Conservation (phyloP, 169 alveolate species). For the Theileria luwenshuni region DNA sequence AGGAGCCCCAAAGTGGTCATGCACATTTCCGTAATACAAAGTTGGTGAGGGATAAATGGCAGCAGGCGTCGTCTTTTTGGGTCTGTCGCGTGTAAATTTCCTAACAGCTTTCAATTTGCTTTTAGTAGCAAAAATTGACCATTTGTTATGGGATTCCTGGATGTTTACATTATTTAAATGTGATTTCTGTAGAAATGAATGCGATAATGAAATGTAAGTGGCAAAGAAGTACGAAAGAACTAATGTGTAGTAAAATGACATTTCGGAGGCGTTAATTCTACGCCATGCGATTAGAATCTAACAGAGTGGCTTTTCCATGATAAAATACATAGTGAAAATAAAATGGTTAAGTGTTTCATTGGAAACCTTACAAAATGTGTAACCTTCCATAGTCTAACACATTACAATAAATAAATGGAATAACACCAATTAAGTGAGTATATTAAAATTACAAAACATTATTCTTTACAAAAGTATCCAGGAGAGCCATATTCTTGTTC, state of each 20-base stretch:
- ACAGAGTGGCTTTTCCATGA: not conserved
- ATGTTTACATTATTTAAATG: not conserved
- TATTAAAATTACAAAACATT: not conserved
- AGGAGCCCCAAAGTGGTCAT: conserved; percentile 68
- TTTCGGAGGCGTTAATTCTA: conserved; percentile 12
- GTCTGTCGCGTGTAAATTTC: conserved; percentile 44
- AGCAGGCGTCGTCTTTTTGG: conserved; percentile 61
- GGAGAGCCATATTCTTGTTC: conserved; percentile 14
- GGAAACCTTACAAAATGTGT: not conserved
- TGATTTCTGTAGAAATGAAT: not conserved
- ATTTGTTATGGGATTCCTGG: not conserved
- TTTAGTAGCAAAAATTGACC: conserved; percentile 42
- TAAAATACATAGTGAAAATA: no score
- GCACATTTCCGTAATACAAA: conserved; percentile 59
- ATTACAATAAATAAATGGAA: not conserved
- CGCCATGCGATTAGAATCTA: no score
- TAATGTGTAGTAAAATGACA: not conserved
- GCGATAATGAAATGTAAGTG: not conserved
- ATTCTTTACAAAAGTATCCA: conserved; percentile 1
- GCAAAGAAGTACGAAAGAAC: not conserved
- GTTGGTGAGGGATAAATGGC: conserved; percentile 68
- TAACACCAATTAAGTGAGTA: not conserved
- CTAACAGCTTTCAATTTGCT: conserved; percentile 61
- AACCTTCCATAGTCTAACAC: conserved; percentile 1
- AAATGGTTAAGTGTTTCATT: not conserved